Percentiles rank a stretch among this genome's conserved stretches.
Conservation (phyloP, 192 early-diverging fungal genomes). For the Ambispora gerdemannii region DNA sequence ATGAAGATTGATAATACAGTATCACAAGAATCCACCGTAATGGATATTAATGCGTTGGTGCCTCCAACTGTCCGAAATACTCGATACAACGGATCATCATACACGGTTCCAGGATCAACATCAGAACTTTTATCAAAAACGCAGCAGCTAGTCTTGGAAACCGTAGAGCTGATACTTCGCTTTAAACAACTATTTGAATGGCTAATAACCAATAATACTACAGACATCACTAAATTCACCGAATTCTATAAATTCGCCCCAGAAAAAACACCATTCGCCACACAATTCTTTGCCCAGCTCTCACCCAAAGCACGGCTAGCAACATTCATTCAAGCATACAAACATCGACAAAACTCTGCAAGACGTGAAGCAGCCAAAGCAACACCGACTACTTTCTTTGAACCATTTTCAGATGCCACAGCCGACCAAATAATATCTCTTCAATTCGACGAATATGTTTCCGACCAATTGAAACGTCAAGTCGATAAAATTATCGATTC, state of each 20-base stretch:
- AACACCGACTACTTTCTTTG: neutral
- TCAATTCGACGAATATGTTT: slow-evolving; percentile 34
- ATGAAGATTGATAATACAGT: neutral
- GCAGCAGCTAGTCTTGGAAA: slow-evolving; percentile 18
- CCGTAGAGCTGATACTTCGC: slow-evolving; percentile 36
- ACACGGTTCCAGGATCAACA: neutral
- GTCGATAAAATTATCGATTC: slow-evolving; percentile 23
- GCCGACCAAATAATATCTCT: slow-evolving; percentile 27
- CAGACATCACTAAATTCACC: neutral
- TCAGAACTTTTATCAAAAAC: slow-evolving; percentile 19
- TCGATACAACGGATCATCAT: neutral
- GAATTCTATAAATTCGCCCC: slow-evolving; percentile 11
- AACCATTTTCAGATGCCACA: slow-evolving; percentile 19
- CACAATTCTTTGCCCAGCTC: slow-evolving; percentile 35
- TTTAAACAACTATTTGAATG: slow-evolving; percentile 32
- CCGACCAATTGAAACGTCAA: slow-evolving; percentile 26
- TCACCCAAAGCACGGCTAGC: slow-evolving; percentile 36
- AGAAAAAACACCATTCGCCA: neutral
- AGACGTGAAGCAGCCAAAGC: slow-evolving; percentile 27
- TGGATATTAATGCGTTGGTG: neutral
- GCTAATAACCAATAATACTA: slow-evolving; percentile 13
- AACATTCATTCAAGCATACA: slow-evolving; percentile 39
- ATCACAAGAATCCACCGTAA: neutral
- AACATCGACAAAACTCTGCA: slow-evolving; percentile 39
- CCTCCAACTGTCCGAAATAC: neutral